A percentile compares a stretch with the other conserved stretches of the same genome.
Conservation (phyloP, 371 early-diverging fungal species). For the Mortierella sp. region DNA sequence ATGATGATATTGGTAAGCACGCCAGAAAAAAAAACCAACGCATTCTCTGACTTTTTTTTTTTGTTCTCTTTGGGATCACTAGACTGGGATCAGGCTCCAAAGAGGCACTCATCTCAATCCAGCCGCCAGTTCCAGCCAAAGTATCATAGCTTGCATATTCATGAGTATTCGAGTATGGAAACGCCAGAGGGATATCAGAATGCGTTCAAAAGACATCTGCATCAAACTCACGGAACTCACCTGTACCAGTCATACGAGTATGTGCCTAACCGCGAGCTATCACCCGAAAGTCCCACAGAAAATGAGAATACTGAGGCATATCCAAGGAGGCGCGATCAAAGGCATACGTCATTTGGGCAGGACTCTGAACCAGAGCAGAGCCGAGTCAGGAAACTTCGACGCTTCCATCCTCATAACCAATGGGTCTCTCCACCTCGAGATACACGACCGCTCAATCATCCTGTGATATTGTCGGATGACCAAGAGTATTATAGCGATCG, state of each 20-base stretch:
- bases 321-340: neutral
- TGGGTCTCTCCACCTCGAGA: neutral
- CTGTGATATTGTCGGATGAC: neutral
- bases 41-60: too few species aligned
- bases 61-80: too few species aligned
- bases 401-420: neutral
- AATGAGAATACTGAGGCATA: neutral
- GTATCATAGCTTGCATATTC: neutral
- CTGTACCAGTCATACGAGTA: neutral
- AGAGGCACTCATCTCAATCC: too few species aligned
- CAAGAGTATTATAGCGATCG: neutral
- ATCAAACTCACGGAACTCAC: neutral
- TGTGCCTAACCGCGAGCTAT: neutral
- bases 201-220: neutral
- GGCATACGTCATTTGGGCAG: neutral
- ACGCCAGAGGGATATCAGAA: neutral
- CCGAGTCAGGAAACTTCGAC: neutral
- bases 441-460: neutral
- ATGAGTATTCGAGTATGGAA: neutral
- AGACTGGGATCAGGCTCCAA: too few species aligned
- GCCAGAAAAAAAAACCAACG: too few species aligned
- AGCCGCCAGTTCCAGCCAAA: too few species aligned
- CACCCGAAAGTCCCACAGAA: neutral
- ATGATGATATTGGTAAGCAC: too few species aligned
- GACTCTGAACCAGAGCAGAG: neutral